A percentile compares a stretch with the other conserved stretches of the same genome.
Evolutionary conservation across 371 early-diverging fungal genomes (phyloP).

Genomic region (Capillidium heterosporum): DNA sequence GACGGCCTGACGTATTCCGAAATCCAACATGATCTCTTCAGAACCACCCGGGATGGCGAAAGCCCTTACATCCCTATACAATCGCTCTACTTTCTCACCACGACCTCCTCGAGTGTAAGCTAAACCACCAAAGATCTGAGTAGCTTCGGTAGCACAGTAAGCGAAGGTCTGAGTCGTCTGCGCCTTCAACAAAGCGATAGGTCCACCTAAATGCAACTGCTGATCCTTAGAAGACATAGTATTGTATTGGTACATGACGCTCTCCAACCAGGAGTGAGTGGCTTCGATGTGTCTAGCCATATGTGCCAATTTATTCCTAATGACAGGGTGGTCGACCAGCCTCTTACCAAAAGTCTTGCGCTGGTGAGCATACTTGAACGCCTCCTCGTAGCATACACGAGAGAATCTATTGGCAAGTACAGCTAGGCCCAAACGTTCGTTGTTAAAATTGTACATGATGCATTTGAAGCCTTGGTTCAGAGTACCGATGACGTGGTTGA

Average conservation of each 20-base stretch:
- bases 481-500: conserved; percentile 60
- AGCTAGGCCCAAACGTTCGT: conserved; percentile 56
- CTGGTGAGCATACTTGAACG: conserved; percentile 70
- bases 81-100: conserved; percentile 68
- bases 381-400: conserved; percentile 72
- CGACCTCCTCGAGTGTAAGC: conserved; percentile 62
- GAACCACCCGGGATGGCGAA: conserved; percentile 83
- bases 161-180: conserved; percentile 73
- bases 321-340: conserved; percentile 45
- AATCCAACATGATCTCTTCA: conserved; percentile 64
- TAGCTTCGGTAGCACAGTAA: conserved; percentile 72
- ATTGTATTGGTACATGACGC: conserved; percentile 37
- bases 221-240: conserved; percentile 45
- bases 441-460: conserved; percentile 57
- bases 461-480: conserved; percentile 75
- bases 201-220: conserved; percentile 59
- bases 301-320: conserved; percentile 44
- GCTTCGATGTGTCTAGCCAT: conserved; percentile 78
- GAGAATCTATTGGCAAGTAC: conserved; percentile 72
- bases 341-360: conserved; percentile 71
- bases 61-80: conserved; percentile 73
- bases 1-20: conserved; percentile 57
- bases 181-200: conserved; percentile 73
- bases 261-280: conserved; percentile 71
- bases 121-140: conserved; percentile 83